Base-by-base conservation (phyloP, 345 rosid species). In the Leavenworthia alabamica region DNA sequence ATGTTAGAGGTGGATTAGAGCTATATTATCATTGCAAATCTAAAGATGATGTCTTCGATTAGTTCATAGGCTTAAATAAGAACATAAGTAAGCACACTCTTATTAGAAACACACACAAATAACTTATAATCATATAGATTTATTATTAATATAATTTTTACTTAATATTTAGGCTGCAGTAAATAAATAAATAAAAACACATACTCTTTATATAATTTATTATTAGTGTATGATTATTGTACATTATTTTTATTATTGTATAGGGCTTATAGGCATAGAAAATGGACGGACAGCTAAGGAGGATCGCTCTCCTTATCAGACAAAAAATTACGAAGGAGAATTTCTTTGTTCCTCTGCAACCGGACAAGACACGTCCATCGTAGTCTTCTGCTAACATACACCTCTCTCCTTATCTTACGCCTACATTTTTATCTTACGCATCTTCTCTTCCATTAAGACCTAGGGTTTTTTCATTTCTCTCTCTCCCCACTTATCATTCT, bases 311-410 rank as follows among this genome's bases (percentile, higher is more conserved):
- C 64, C 12, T 64, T 60, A 29, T 71, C 55, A 63, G 70, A 71
- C 75, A 58, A 56, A 62, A 56, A 37, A 40, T 71, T 57, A 64
- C 65, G 32, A 41, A n/a, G 13, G 47, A 49, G 66, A 71, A 69
- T 66, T 41, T 70, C 73, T 23, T 60, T 83, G 97, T 65, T 81
- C 80, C 92, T 83, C 83, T 49, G 43, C 93, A 72, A 78, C 95
- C 93, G 78, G 77, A 80, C 89, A 77, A 70, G 60, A 40, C 75
- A 44, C 79, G 48, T 66, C 77, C 67, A 24, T 62, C 79, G 0
- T 36, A 66, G 14, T 29, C 67, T 4, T 23, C 47, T 46, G 40
- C 75, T 73, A 73, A 36, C 70, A 10, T 77, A 9, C 72, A 57
- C 81, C 4, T 0, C 0, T 9, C 28, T 1, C 7, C 28, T 60